Evolutionary conservation across 495 filamentous ascomycete genomes (phyloP), one percentile per base, ranked within the genome.

Genomic region (Clohesyomyces aquaticus): DNA sequence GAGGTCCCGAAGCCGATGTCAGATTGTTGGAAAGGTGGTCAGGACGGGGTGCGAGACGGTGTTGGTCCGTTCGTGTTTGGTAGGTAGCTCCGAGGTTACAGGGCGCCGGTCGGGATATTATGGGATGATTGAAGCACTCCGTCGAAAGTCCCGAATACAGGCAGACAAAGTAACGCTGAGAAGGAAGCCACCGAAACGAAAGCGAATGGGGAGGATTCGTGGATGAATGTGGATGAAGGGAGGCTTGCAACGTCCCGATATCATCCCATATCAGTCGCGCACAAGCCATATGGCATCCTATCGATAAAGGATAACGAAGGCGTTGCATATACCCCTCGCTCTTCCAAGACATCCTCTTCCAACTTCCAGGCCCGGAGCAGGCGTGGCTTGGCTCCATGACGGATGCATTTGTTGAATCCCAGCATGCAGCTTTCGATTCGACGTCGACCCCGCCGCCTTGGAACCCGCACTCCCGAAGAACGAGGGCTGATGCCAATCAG

Each of bases 401-500:
- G 50, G 59, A 48, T 57, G 61, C 61, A 42, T 56, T 51, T 53
- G 46, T 59, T 65, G 46, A 41, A 53, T 48, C 18, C n/a, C 48
- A 51, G 38, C n/a, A 25, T 47, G 35, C 23, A 16, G 9, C 54
- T 19, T 27, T 26, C 61, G 46, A 52, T 59, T 65, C 46, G 61
- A 58, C 43, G 48, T 46, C 52, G 54, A 59, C 63, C 50, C 56
- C 57, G 58, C 49, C 53, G 65, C 65, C 29, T 59, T 53, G 59
- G 53, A 35, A 41, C 60, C 66, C 60, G 55, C 66, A 14, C 66
- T 68, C 60, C 66, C 60, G 66, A 59, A 27, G 47, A 53, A 55
- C 18, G 21, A 45, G 27, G 47, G 27, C 43, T 46, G 23, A 63
- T 68, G 66, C 66, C 66, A 68, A 68, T 64, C 66, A 64, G 66